Evolutionary conservation across 805 yeast species (phyloP).

Genomic region (Yarrowia sp.): DNA sequence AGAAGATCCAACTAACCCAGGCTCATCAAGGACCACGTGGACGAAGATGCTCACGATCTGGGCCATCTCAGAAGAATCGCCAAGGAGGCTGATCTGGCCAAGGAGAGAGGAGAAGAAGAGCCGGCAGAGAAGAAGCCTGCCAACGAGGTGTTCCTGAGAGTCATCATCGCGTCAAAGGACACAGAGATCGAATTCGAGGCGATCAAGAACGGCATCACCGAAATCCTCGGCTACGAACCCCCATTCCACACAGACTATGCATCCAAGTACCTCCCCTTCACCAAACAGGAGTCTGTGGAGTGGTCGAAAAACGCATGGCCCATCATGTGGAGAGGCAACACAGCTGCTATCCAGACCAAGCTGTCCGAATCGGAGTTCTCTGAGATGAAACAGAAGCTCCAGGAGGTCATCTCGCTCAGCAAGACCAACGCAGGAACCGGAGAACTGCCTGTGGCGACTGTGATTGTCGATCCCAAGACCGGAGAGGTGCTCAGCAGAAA

Average conservation of each 20-base stretch:
- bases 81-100: slow-evolving; percentile 28
- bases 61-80: slow-evolving; percentile 41
- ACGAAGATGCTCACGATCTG: slow-evolving; percentile 38
- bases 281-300: slow-evolving; percentile 58
- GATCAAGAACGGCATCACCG: neutral
- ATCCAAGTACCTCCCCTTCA: slow-evolving; percentile 64
- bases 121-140: neutral
- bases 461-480: slow-evolving; percentile 59
- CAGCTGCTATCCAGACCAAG: slow-evolving; percentile 48
- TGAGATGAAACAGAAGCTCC: slow-evolving; percentile 42
- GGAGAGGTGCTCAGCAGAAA: slow-evolving; percentile 44
- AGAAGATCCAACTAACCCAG: slow-evolving; percentile 20
- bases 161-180: slow-evolving; percentile 7
- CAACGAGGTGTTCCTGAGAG: neutral
- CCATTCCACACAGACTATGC: slow-evolving; percentile 38
- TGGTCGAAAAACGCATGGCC: slow-evolving; percentile 83
- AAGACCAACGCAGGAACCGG: slow-evolving; percentile 29
- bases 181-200: slow-evolving; percentile 16
- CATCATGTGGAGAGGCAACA: slow-evolving; percentile 89
- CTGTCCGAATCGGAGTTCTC: slow-evolving; percentile 48
- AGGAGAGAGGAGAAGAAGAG: neutral
- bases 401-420: slow-evolving; percentile 36
- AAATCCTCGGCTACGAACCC: neutral
- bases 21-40: slow-evolving; percentile 36
- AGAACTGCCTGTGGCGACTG: slow-evolving; percentile 52